Evolutionary conservation across 192 early-diverging fungal genomes (phyloP).

Genomic region (Pilaira anomala): DNA sequence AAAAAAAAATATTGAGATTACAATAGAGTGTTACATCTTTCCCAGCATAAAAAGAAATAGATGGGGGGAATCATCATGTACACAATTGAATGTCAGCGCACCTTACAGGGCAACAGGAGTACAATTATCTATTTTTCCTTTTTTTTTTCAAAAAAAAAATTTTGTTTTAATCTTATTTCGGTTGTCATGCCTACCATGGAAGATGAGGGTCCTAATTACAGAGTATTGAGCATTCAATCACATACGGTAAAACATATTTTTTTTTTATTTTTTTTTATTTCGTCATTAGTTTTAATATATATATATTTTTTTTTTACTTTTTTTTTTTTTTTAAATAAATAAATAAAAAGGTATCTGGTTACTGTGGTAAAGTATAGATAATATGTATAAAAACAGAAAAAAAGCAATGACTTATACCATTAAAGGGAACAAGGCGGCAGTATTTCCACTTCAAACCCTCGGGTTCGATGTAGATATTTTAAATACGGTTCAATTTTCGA

Average conservation of each 20-base stretch:
- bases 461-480: constrained; percentile 91
- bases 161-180: no score
- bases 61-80: no score
- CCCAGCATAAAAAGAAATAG: no score
- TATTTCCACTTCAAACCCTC: constrained; percentile 87
- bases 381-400: background rate
- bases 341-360: constrained; percentile 41
- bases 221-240: constrained; percentile 51
- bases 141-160: no score
- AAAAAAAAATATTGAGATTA: no score
- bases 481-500: constrained; percentile 93
- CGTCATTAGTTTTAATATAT: no score
- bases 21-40: no score
- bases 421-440: constrained; percentile 88
- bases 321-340: no score
- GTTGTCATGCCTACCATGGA: constrained; percentile 5
- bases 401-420: constrained; percentile 44
- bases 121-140: no score
- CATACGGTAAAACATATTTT: constrained; percentile 37
- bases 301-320: background rate
- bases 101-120: no score
- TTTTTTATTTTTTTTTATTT: background rate
- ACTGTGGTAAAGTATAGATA: constrained; percentile 36
- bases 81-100: no score
- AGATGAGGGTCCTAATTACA: constrained; percentile 5